Base-by-base conservation (phyloP, 805 yeast genomes). In the Candida piceae region DNA sequence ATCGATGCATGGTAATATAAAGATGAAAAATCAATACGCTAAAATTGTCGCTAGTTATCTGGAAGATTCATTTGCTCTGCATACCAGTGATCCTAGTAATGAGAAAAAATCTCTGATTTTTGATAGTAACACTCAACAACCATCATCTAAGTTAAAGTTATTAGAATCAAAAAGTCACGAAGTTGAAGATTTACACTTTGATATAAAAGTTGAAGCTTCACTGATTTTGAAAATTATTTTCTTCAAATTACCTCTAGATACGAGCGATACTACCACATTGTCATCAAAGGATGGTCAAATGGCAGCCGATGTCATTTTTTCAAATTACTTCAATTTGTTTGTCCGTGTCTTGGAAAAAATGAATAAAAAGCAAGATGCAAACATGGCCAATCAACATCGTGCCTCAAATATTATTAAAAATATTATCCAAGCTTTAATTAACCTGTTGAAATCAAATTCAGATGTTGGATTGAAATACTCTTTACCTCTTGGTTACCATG, bases 401-500 rank as follows among this genome's bases (percentile, higher is more conserved):
- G 63, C 76, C 10, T 66, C 72, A 17, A 57, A 63, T 7, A 67
- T 86, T 21, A 70, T 78, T 15, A 84, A 80, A 15, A 76, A 79
- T 56, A 76, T 80, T 9, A 74, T 85, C 36, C 62, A 66, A 16
- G 77, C 84, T 16, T 64, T 86, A 34, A 77, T 88, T 2, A 83
- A 83, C 45, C 57, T 87, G 35, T 65, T 87, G 31, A 78, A 75
- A 47, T 71, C 85, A 4, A 87, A 87, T 49, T 77, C 81, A 6
- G 87, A 81, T 37, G 78, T 84, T 17, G 95, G 95, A 7, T 63
- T 87, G 49, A 77, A 76, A 35, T 76, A 75, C 55, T 87, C 89
- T 3, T 57, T 86, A 12, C 88, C 93, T 0, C 70, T 86, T 54
- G 93, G 94, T 0, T 84, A 78, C 49, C 85, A 85, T 49, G 71